These are phyloP conservation scores for Amniculicola lignicola DNA, from an alignment of 495 filamentous ascomycete genomes.

Conservation along the genomic window DNA sequence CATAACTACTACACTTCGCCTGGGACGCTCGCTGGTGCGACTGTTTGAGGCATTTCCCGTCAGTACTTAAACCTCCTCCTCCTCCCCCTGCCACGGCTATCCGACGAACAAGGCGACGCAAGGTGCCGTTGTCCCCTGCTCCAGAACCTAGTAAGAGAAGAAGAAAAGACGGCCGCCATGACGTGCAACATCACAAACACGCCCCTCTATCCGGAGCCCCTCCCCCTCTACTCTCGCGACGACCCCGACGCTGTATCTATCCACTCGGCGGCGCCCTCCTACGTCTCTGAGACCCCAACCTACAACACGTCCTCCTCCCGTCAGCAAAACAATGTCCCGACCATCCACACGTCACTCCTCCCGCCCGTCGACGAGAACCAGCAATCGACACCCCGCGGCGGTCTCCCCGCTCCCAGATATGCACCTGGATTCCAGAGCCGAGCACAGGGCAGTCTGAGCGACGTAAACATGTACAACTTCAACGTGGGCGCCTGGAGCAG, in stretches of 20 bases:
- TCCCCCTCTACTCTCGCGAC: constrained; percentile 37
- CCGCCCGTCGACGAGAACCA: constrained; percentile 14
- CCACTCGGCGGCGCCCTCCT: constrained; percentile 38
- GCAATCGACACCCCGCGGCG: constrained; percentile 12
- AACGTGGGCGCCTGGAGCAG: constrained; percentile 34
- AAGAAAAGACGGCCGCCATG: constrained; percentile 25
- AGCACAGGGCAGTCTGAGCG: constrained; percentile 20
- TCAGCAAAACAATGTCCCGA: constrained; percentile 1
- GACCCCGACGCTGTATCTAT: constrained; percentile 34
- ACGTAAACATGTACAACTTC: constrained; percentile 27
- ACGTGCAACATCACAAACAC: constrained; percentile 35
- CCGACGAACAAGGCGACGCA: no score
- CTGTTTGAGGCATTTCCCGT: no score
- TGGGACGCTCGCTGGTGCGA: no score
- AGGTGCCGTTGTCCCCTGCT: no score
- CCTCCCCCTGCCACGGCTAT: no score
- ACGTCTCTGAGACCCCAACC: constrained; percentile 39
- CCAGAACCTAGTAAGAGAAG: no score
- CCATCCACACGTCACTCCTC: constrained; percentile 11
- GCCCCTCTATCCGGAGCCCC: constrained; percentile 31
- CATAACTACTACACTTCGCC: no score
- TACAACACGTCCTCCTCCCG: constrained; percentile 31
- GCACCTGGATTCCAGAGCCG: constrained; percentile 34
- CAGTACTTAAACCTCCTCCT: no score
- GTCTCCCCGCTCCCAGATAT: constrained; percentile 30